Conservation (phyloP, 75 land plant genomes). For the Selaginella tamariscina region DNA sequence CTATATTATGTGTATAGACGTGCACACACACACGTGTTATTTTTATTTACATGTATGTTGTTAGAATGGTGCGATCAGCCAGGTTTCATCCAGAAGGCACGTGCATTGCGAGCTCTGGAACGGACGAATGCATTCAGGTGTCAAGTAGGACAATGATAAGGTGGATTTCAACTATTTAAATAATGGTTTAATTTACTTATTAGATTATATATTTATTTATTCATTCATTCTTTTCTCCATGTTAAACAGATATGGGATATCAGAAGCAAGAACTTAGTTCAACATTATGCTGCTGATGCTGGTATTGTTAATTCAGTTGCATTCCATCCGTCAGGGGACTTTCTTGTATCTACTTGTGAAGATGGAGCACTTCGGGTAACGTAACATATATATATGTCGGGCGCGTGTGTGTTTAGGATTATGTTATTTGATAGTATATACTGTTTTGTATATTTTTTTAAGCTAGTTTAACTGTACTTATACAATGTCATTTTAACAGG, state of each 20-base stretch:
- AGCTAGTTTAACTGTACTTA: not conserved
- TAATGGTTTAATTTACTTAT: too few relatives aligned
- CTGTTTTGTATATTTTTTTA: not conserved
- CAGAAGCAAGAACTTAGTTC: slow-evolving; percentile 27
- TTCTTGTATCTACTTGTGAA: slow-evolving; percentile 31
- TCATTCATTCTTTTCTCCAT: not conserved
- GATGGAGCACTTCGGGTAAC: slow-evolving; percentile 21
- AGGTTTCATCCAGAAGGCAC: slow-evolving; percentile 29
- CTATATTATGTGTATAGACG: not conserved
- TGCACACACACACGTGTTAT: too few relatives aligned
- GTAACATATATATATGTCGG: not conserved
- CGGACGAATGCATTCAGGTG: slow-evolving; percentile 27
- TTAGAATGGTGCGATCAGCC: slow-evolving; percentile 26
- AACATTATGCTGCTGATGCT: slow-evolving; percentile 28
- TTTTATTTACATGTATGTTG: not conserved
- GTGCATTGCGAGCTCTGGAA: slow-evolving; percentile 22
- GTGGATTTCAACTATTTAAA: too few relatives aligned
- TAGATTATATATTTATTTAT: too few relatives aligned
- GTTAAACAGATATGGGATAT: slow-evolving; percentile 30
- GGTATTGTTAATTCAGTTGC: slow-evolving; percentile 24
- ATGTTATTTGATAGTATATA: not conserved
- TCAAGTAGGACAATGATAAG: not conserved
- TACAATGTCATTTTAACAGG: slow-evolving; percentile 3
- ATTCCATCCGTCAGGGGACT: slow-evolving; percentile 35
- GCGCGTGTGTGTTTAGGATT: slow-evolving; percentile 3